These are phyloP conservation scores for Suillus lakei DNA, from an alignment of 768 basidiomycete genomes.

Conservation along the genomic window DNA sequence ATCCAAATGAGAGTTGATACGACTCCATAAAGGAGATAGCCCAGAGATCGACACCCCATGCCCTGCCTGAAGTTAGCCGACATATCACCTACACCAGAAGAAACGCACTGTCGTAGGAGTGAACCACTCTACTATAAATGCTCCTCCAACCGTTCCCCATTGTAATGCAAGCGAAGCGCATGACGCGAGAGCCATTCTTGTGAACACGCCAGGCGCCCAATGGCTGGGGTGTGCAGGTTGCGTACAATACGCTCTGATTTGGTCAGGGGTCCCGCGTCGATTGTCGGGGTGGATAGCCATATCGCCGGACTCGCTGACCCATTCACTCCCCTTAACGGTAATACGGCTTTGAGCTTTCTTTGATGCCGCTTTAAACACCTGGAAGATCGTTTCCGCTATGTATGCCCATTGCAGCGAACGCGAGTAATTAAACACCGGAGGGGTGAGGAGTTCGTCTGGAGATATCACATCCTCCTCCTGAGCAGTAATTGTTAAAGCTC, in stretches of 20 bases:
- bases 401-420: constrained; percentile 6
- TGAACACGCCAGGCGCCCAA: constrained; percentile 22
- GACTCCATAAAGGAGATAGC: constrained; percentile 25
- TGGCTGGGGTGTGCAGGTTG: constrained; percentile 11
- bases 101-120: constrained; percentile 25
- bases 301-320: constrained; percentile 1
- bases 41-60: constrained; percentile 27
- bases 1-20: constrained; percentile 26
- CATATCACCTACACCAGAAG: neutral
- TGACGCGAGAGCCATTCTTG: constrained; percentile 26
- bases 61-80: constrained; percentile 4
- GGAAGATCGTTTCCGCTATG: neutral
- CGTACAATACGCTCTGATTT: constrained; percentile 18
- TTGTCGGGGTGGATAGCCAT: constrained; percentile 8
- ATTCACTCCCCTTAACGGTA: neutral
- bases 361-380: neutral
- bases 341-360: neutral
- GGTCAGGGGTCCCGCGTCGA: constrained; percentile 11
- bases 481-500: constrained; percentile 2
- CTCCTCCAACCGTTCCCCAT: constrained; percentile 31
- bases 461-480: constrained; percentile 1
- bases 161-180: constrained; percentile 25
- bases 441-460: constrained; percentile 6
- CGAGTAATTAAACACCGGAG: constrained; percentile 10
- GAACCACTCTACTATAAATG: constrained; percentile 24